phyloP scores from a whole-genome alignment of 495 filamentous ascomycete genomes.

The Penicilliopsis zonata region DNA sequence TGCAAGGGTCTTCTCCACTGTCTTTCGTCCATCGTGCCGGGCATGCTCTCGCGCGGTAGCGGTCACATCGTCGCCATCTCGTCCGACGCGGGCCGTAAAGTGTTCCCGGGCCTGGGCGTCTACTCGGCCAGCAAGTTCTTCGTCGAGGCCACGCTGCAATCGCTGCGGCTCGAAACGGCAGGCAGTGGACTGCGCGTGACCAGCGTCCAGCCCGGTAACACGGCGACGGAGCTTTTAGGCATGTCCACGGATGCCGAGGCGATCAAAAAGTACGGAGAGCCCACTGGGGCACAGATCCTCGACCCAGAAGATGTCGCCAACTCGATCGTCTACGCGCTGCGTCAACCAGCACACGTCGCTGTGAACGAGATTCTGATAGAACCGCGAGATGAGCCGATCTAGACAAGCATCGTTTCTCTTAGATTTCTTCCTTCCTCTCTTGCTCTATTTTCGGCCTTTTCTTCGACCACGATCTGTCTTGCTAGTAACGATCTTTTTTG shows the following conservation, averaged over 20 bases:
- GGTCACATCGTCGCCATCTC: constrained; percentile 60
- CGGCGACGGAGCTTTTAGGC: constrained; percentile 46
- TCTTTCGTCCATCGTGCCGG: constrained; percentile 43
- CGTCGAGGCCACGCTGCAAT: constrained; percentile 57
- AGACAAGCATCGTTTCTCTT: too few relatives aligned
- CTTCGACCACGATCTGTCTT: too few relatives aligned
- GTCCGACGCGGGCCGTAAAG: constrained; percentile 57
- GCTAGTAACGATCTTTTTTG: too few relatives aligned
- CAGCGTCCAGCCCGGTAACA: constrained; percentile 55
- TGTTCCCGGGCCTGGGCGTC: constrained; percentile 61
- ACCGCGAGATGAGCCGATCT: constrained; percentile 60
- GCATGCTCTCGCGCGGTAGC: constrained; percentile 46
- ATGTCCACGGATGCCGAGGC: constrained; percentile 59
- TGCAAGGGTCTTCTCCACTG: constrained; percentile 60
- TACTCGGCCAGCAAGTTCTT: constrained; percentile 66
- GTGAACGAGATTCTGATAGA: constrained; percentile 64
- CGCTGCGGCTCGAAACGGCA: constrained; percentile 52
- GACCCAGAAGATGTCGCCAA: constrained; percentile 50
- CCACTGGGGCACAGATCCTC: constrained; percentile 51
- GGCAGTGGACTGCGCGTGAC: constrained; percentile 53
- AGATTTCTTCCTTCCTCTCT: too few relatives aligned
- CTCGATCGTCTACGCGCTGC: constrained; percentile 50
- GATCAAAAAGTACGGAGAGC: constrained; percentile 57
- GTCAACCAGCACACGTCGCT: constrained; percentile 52
- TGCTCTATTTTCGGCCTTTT: too few relatives aligned